Percentiles rank a stretch among this genome's conserved stretches.
phyloP scores from a whole-genome alignment of 2,329 filamentous ascomycete genomes.

The Nemania diffusa region DNA sequence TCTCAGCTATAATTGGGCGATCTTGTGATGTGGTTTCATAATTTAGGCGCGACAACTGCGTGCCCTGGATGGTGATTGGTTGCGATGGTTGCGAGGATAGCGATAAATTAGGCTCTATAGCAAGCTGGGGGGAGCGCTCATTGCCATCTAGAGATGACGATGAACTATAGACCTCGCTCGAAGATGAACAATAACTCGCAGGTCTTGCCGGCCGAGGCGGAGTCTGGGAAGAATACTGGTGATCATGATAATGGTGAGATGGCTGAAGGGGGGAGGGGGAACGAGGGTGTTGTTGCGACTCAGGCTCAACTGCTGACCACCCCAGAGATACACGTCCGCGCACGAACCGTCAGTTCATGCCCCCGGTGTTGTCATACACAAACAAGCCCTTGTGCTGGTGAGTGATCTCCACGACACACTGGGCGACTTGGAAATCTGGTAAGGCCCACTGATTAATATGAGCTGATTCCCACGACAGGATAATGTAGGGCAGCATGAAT shows the following conservation, averaged over 20 bases:
- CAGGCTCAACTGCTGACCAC: slow-evolving; percentile 48
- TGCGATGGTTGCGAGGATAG: slow-evolving; percentile 35
- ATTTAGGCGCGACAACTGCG: slow-evolving; percentile 26
- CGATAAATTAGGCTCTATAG: slow-evolving; percentile 21
- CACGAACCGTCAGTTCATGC: slow-evolving; percentile 50
- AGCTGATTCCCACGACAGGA: slow-evolving; percentile 1
- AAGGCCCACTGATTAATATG: slow-evolving; percentile 25
- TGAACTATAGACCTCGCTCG: slow-evolving; percentile 30
- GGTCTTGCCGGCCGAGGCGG: slow-evolving; percentile 29
- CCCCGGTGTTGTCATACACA: slow-evolving; percentile 62
- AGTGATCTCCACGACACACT: slow-evolving; percentile 85
- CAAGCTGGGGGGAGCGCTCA: slow-evolving; percentile 18
- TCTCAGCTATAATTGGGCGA: slow-evolving; percentile 12
- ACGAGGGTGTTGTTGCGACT: slow-evolving; percentile 33
- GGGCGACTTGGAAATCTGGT: slow-evolving; percentile 78
- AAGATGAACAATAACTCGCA: slow-evolving; percentile 34
- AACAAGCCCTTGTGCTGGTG: slow-evolving; percentile 86
- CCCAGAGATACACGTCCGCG: slow-evolving; percentile 54
- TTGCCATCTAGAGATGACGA: slow-evolving; percentile 23
- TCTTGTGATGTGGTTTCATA: slow-evolving; percentile 22
- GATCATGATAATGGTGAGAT: slow-evolving; percentile 15
- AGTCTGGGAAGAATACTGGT: slow-evolving; percentile 7
- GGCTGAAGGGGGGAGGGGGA: slow-evolving; percentile 17
- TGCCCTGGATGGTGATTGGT: slow-evolving; percentile 33
- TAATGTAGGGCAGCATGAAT: background rate